Evolutionary conservation across 2,329 filamentous ascomycete genomes (phyloP), one percentile per base, ranked within the genome.

Genomic region (Trichoderma oligosporum): DNA sequence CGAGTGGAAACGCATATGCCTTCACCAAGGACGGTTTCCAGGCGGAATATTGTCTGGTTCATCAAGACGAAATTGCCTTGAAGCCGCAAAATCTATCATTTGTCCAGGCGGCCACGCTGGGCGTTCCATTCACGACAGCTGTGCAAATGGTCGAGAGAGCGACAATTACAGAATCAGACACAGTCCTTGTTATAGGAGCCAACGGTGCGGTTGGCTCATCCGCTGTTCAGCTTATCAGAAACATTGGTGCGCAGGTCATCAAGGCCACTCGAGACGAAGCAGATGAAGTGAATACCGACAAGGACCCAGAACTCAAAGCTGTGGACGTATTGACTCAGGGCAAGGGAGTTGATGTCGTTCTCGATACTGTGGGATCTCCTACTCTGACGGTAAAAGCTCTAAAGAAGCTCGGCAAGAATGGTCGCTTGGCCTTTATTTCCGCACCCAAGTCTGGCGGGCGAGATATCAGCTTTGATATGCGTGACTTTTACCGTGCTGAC

Each of bases 71-170:
- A 6, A 41, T 59, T 25, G 45, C 46, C 9, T n/a, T 49, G 39
- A 59, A 59, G 57, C 57, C 57, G 29, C 52, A 52, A 5, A 59
- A 39, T 38, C 14, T 59, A 8, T 42, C 57, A 2, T 57, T 57
- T 42, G 53, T 35, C 4, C 53, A 59, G 42, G 57, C 57, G 9
- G 53, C 57, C 4, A 57, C 57, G 1, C 14, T 59, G 2, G 57
- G 57, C 8, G 57, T 59, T 31, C 57, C 57, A 4, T 59, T 59
- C 16, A 59, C 57, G 11, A 59, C 57, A n/a, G 57, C 57, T n/a
- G 31, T n/a, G 35, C 44, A 56, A 16, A 56, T 51, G 36, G 25
- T 59, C 16, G 57, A 59, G 46, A 49, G 54, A 36, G 44, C 54
- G 8, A 29, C 29, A 8, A 22, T 57, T 20, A 57, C 44, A 44